Evolutionary conservation across 2,329 filamentous ascomycete genomes (phyloP).

Genomic region (Nemania diffusa): DNA sequence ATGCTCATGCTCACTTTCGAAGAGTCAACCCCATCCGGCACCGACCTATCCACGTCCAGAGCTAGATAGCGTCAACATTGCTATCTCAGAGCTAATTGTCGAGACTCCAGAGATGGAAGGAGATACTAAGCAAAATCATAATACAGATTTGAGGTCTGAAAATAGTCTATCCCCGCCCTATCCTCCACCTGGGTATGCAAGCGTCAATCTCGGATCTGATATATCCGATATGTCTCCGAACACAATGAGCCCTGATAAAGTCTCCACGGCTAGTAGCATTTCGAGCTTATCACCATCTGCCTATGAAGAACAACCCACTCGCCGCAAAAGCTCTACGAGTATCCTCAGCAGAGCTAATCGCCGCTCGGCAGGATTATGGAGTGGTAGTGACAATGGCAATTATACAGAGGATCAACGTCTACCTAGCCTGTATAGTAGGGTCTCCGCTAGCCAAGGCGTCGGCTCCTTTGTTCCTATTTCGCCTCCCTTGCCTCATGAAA

Average conservation of each 20-base stretch:
- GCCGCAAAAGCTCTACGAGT: background rate
- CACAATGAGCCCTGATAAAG: background rate
- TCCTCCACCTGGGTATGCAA: background rate
- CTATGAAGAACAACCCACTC: background rate
- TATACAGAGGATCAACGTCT: background rate
- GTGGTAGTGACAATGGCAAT: background rate
- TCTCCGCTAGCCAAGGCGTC: background rate
- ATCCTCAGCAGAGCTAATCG: background rate
- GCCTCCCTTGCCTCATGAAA: background rate
- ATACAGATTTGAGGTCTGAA: background rate
- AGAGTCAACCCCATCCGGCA: too few relatives aligned
- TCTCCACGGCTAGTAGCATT: background rate
- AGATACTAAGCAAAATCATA: background rate
- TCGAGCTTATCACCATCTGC: slow-evolving; percentile 7
- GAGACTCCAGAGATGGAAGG: background rate
- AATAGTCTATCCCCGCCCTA: background rate
- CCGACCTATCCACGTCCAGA: too few relatives aligned
- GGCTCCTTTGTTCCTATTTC: background rate
- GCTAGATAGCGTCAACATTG: too few relatives aligned
- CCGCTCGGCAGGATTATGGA: too few relatives aligned
- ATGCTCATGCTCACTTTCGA: background rate
- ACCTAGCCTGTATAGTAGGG: background rate
- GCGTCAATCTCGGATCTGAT: background rate
- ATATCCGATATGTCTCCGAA: slow-evolving; percentile 1
- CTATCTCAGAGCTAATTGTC: too few relatives aligned